These are phyloP conservation scores for Trametes sp. DNA, from an alignment of 1,284 basidiomycete species.

Conservation along the genomic window DNA sequence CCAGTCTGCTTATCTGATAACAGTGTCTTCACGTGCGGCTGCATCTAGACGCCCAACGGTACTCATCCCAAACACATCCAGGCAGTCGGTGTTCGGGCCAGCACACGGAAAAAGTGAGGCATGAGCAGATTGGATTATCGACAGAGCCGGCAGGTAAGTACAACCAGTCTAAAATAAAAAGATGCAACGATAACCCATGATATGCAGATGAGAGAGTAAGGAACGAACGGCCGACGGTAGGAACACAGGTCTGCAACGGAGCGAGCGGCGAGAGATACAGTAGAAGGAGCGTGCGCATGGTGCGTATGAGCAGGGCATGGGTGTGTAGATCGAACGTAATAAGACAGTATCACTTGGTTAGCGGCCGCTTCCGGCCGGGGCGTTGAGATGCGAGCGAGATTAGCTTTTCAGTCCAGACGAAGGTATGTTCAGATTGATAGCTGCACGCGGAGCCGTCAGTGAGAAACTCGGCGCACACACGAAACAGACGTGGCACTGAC, in stretches of 20 bases:
- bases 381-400: slow-evolving; percentile 22
- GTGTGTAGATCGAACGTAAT: slow-evolving; percentile 27
- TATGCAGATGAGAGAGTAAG: slow-evolving; percentile 29
- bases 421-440: slow-evolving; percentile 72
- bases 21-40: background rate
- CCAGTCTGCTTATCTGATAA: slow-evolving; percentile 35
- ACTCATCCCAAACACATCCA: no score
- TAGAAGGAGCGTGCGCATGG: slow-evolving; percentile 33
- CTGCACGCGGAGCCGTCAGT: slow-evolving; percentile 40
- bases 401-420: slow-evolving; percentile 50
- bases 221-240: slow-evolving; percentile 30
- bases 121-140: slow-evolving; percentile 28
- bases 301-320: slow-evolving; percentile 25
- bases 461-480: background rate
- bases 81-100: no score
- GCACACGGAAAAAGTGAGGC: background rate
- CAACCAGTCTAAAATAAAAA: slow-evolving; percentile 35
- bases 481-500: slow-evolving; percentile 48
- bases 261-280: slow-evolving; percentile 30
- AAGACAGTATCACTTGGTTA: slow-evolving; percentile 30
- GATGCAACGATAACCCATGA: slow-evolving; percentile 33
- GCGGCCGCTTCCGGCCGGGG: no score
- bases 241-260: slow-evolving; percentile 30
- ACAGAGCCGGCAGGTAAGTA: slow-evolving; percentile 33
- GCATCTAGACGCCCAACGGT: slow-evolving; percentile 17